Conservation (phyloP, 148 eudicot species). For the Rhododendron simsii region DNA sequence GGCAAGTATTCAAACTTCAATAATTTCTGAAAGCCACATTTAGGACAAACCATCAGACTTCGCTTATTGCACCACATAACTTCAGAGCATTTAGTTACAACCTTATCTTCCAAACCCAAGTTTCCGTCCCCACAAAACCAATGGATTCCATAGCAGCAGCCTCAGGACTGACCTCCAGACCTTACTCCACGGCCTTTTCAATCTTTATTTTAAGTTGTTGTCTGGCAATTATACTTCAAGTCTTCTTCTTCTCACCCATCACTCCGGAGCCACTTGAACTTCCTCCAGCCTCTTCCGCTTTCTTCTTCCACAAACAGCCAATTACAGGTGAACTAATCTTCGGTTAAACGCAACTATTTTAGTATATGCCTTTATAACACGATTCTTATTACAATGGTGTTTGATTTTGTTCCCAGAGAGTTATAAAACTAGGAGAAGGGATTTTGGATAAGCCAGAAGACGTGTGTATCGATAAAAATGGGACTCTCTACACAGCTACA, state of each 20-base stretch:
- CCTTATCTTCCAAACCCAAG: neutral
- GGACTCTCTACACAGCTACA: constrained; percentile 65
- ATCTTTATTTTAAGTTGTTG: constrained; percentile 24
- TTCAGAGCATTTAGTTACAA: neutral
- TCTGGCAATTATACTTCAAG: constrained; percentile 41
- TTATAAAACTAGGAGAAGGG: constrained; percentile 76
- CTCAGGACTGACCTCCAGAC: neutral
- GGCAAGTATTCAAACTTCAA: neutral
- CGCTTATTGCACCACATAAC: neutral
- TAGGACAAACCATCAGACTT: neutral
- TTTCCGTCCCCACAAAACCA: neutral
- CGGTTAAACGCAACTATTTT: neutral
- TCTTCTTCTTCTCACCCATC: constrained; percentile 53
- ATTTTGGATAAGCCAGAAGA: constrained; percentile 57
- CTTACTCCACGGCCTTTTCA: neutral
- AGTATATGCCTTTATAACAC: neutral
- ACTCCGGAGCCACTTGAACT: constrained; percentile 45
- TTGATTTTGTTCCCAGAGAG: constrained; percentile 26
- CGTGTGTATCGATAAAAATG: constrained; percentile 54
- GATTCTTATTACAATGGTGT: neutral
- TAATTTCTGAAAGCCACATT: neutral
- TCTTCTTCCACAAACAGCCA: constrained; percentile 30
- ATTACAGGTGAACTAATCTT: constrained; percentile 40
- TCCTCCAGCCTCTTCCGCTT: constrained; percentile 29
- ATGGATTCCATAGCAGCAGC: constrained; percentile 12